Base-by-base conservation (phyloP, 257 asterid species). In the Mitragyna speciosa region DNA sequence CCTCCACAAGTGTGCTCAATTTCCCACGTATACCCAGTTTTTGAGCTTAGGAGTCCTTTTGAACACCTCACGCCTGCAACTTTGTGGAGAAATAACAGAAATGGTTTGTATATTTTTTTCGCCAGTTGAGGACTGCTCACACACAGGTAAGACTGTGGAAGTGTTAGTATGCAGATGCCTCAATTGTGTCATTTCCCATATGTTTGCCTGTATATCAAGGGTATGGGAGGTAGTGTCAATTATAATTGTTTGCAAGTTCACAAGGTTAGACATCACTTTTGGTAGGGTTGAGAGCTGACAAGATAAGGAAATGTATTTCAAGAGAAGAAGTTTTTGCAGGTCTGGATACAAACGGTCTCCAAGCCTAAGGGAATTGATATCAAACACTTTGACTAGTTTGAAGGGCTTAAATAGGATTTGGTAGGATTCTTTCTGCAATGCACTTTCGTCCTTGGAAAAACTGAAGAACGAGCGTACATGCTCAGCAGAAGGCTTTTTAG, bases 51-150 rank as follows among this genome's bases (percentile, higher is more conserved):
- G 69, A 3, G 86, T 73, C 69, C 41, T 83, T 0, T 3, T 45
- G 33, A 85, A 69, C 24, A 90, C 77, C 1, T 73, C 77, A 5
- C 33, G 71, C 0, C 83, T 82, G 89, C 91, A 82, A 52, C 78
- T 74, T 1, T 84, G 79, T 0, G 91, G 84, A 0, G 88, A 76
- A 51, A 88, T 63, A 9, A 75, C 48, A 33, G 82, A 51, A 12
- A 90, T 78, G 0, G 92, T 83, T 0, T 87, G 92, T 30, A 90
- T 87, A n/a, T n/a, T n/a, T 48, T 74, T 85, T 66, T 56, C 70
- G 7, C 76, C 72, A 0, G 51, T 80, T 2, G 43, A 36, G 9
- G 76, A 9, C 15, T 70, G 14, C 4, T 63, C 74, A 67, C 17
- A 14, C 10, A 14, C 54, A 41, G 72, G 47, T 20, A 80, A 54